Evolutionary conservation across 75 land plant genomes (phyloP).

Genomic region (Adiantum capillusveneris): DNA sequence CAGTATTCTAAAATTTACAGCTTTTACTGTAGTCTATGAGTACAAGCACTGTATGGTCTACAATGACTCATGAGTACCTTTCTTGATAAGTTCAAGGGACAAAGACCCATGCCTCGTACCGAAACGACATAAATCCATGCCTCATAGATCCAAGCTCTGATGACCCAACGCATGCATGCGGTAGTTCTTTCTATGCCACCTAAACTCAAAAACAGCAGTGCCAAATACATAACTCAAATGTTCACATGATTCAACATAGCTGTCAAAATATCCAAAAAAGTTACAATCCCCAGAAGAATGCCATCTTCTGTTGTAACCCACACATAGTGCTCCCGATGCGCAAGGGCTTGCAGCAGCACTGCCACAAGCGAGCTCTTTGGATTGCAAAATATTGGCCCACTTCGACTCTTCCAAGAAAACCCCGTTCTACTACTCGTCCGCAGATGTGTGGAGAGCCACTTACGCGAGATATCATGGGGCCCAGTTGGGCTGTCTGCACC

Average conservation of each 20-base stretch:
- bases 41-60: too few relatives aligned
- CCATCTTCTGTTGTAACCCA: constrained; percentile 60
- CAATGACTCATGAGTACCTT: too few relatives aligned
- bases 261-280: constrained; percentile 42
- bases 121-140: too few relatives aligned
- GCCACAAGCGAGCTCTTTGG: constrained; percentile 73
- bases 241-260: background rate
- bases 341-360: constrained; percentile 74
- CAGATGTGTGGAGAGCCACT: constrained; percentile 13
- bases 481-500: constrained; percentile 9
- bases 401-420: background rate
- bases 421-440: constrained; percentile 10
- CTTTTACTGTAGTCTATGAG: too few relatives aligned
- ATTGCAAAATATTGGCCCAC: constrained; percentile 41
- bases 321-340: constrained; percentile 60
- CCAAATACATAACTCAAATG: too few relatives aligned
- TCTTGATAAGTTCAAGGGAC: too few relatives aligned
- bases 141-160: too few relatives aligned
- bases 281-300: constrained; percentile 53
- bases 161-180: too few relatives aligned
- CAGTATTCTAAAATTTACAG: too few relatives aligned
- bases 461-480: constrained; percentile 8
- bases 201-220: too few relatives aligned
- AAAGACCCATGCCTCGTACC: too few relatives aligned
- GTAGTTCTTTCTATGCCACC: too few relatives aligned